Percentiles rank a stretch among this genome's conserved stretches.
phyloP scores from a whole-genome alignment of 2,329 filamentous ascomycete genomes.

The Cladobotryum mycophilum region DNA sequence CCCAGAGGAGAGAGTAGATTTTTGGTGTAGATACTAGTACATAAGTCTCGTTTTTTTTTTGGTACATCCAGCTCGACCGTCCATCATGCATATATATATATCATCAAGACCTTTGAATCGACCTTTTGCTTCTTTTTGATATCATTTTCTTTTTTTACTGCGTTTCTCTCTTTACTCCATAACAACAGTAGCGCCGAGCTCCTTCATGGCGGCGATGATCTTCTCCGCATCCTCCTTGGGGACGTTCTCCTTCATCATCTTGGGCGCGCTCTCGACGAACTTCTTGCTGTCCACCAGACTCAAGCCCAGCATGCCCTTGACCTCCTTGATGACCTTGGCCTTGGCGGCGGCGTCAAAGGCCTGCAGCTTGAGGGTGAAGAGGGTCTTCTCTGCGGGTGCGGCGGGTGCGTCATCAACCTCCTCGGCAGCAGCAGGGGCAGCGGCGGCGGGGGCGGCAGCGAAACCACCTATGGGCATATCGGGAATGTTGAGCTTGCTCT shows the following conservation, averaged over 20 bases:
- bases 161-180: constrained; percentile 67
- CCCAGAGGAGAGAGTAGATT: constrained; percentile 12
- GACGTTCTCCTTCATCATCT: constrained; percentile 98
- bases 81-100: constrained; percentile 22
- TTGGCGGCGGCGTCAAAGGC: constrained; percentile 84
- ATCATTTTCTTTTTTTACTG: constrained; percentile 1
- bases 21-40: constrained; percentile 31
- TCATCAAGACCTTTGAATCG: not conserved
- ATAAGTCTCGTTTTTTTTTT: constrained; percentile 27
- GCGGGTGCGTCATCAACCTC: constrained; percentile 86
- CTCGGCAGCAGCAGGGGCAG: constrained; percentile 60
- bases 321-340: constrained; percentile 99
- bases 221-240: constrained; percentile 99
- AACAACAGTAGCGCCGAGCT: constrained; percentile 75
- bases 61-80: constrained; percentile 33
- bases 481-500: constrained; percentile 95
- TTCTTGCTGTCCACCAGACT: constrained; percentile 99
- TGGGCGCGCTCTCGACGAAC: constrained; percentile 96
- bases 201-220: constrained; percentile 93
- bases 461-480: constrained; percentile 94
- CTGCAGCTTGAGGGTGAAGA: constrained; percentile 93
- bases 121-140: not conserved
- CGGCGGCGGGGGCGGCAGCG: constrained; percentile 59
- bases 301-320: constrained; percentile 91
- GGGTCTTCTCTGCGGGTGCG: constrained; percentile 86